Conservation (phyloP, 2,329 filamentous ascomycete species). For the Pyricularia pennisetigena region DNA sequence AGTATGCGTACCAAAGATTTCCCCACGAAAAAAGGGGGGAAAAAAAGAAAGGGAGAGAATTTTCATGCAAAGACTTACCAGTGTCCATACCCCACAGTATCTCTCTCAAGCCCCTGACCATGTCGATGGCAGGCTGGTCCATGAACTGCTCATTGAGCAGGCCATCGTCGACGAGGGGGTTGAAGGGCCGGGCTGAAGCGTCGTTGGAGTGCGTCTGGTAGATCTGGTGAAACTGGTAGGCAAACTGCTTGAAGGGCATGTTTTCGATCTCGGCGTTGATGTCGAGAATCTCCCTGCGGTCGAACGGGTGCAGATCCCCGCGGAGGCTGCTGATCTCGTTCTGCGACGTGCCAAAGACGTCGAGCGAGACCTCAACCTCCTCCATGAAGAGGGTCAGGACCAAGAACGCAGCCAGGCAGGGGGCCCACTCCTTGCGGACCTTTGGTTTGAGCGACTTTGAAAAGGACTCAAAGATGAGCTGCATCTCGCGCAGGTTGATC, state of each 20-base stretch:
- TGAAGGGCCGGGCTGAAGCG: slow-evolving; percentile 38
- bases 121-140: slow-evolving; percentile 32
- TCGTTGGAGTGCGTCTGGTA: slow-evolving; percentile 47
- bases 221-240: slow-evolving; percentile 49
- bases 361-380: slow-evolving; percentile 40
- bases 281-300: slow-evolving; percentile 32
- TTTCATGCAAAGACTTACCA: background rate
- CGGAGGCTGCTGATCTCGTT: slow-evolving; percentile 33
- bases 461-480: slow-evolving; percentile 41
- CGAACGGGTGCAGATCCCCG: slow-evolving; percentile 23
- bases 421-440: slow-evolving; percentile 42
- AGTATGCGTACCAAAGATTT: slow-evolving; percentile 1
- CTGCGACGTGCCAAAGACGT: slow-evolving; percentile 39
- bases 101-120: slow-evolving; percentile 34
- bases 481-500: slow-evolving; percentile 40
- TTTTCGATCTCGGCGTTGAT: slow-evolving; percentile 44
- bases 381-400: slow-evolving; percentile 51
- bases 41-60: background rate
- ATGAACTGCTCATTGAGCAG: slow-evolving; percentile 32
- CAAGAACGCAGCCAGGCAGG: slow-evolving; percentile 45
- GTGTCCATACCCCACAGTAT: slow-evolving; percentile 24
- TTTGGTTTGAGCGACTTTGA: slow-evolving; percentile 44
- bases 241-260: slow-evolving; percentile 50
- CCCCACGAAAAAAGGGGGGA: too few relatives aligned
- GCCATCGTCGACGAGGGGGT: slow-evolving; percentile 39